phyloP scores from a whole-genome alignment of 2,329 filamentous ascomycete species.

The Alternaria sp. region DNA sequence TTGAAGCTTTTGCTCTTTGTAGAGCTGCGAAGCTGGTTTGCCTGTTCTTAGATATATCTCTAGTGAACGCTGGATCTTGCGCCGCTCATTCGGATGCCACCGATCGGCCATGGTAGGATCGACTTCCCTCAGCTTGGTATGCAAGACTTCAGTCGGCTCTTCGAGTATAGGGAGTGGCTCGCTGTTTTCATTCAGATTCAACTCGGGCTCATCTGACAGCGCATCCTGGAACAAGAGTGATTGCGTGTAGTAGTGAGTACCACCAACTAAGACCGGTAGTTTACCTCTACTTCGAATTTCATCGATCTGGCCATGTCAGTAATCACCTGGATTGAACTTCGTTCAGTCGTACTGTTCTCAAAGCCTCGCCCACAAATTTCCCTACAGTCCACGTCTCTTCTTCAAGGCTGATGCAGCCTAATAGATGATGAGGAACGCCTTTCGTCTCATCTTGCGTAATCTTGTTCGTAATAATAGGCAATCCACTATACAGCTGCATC shows the following conservation, averaged over 20 bases:
- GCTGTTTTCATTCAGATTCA: constrained; percentile 32
- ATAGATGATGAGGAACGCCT: constrained; percentile 84
- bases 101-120: constrained; percentile 87
- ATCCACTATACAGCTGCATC: constrained; percentile 93
- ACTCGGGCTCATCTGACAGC: constrained; percentile 59
- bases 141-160: constrained; percentile 72
- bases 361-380: constrained; percentile 74
- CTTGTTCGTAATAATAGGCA: constrained; percentile 96
- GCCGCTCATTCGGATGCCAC: constrained; percentile 92
- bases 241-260: constrained; percentile 95
- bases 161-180: constrained; percentile 71
- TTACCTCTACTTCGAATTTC: constrained; percentile 81
- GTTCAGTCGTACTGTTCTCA: constrained; percentile 52
- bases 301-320: constrained; percentile 59
- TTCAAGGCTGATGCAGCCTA: constrained; percentile 77
- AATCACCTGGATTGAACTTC: rapidly evolving
- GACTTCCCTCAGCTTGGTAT: constrained; percentile 75
- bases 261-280: constrained; percentile 88
- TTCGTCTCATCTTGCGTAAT: constrained; percentile 76
- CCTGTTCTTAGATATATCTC: constrained; percentile 90
- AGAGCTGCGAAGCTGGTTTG: constrained; percentile 81
- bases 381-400: constrained; percentile 85
- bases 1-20: constrained; percentile 70
- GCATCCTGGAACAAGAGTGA: constrained; percentile 81
- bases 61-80: constrained; percentile 88